These are phyloP conservation scores for Fusarium sacchari DNA, from an alignment of 2,329 filamentous ascomycete species.

Conservation along the genomic window DNA sequence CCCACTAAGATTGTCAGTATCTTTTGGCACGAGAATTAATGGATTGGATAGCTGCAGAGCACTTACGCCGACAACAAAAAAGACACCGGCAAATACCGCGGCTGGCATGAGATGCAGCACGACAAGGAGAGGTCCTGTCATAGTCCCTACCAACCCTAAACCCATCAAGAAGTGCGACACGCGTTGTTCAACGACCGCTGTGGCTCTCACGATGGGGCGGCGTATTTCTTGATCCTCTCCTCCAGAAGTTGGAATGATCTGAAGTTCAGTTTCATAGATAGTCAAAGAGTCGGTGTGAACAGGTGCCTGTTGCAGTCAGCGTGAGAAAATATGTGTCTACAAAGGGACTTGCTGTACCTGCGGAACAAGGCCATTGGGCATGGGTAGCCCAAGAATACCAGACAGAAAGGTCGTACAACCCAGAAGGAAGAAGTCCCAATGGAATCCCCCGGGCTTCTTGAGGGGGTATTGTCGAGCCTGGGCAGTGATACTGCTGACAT, in stretches of 20 bases:
- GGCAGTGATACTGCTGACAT: not conserved
- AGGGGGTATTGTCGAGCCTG: not conserved
- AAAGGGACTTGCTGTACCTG: no score
- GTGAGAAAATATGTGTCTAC: no score
- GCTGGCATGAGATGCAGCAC: not conserved
- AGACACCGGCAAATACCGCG: not conserved
- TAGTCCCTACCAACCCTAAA: not conserved
- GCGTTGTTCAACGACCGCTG: not conserved
- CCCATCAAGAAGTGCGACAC: not conserved
- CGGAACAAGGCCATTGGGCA: not conserved
- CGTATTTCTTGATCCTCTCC: not conserved
- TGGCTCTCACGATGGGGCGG: not conserved
- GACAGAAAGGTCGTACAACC: not conserved
- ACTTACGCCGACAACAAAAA: not conserved
- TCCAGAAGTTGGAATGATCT: not conserved
- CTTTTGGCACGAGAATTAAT: not conserved
- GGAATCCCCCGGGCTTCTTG: not conserved
- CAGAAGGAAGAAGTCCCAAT: not conserved
- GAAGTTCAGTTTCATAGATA: not conserved
- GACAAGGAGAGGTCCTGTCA: not conserved
- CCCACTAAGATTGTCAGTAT: not conserved
- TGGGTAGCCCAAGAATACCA: not conserved
- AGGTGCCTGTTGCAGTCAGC: not conserved
- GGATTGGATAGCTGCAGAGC: accelerated
- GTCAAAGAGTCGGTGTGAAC: not conserved